These are phyloP conservation scores for Hygrophorus pudorinus DNA, from an alignment of 768 basidiomycete genomes.

Conservation along the genomic window DNA sequence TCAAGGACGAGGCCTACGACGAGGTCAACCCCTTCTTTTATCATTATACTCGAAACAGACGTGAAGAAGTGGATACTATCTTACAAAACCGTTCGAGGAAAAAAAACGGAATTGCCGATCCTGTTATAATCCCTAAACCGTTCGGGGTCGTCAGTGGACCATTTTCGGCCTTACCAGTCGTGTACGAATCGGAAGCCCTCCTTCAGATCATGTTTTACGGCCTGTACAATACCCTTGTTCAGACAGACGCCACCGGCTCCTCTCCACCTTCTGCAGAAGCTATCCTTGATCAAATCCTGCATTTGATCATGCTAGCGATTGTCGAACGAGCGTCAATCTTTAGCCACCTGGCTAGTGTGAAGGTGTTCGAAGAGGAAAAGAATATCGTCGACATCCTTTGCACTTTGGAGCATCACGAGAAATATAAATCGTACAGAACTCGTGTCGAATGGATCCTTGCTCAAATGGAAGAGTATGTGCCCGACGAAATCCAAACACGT, in stretches of 20 bases:
- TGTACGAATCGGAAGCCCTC: slow-evolving; percentile 62
- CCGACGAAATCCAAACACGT: slow-evolving; percentile 43
- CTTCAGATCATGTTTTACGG: slow-evolving; percentile 80
- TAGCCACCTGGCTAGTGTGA: slow-evolving; percentile 43
- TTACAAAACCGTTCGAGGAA: slow-evolving; percentile 60
- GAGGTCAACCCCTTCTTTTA: slow-evolving; percentile 95
- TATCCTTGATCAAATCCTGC: slow-evolving; percentile 80
- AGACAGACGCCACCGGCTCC: slow-evolving; percentile 49
- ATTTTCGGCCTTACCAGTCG: slow-evolving; percentile 51
- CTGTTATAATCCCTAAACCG: slow-evolving; percentile 67
- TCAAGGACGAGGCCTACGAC: slow-evolving; percentile 72
- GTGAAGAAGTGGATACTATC: slow-evolving; percentile 81
- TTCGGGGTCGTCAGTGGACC: slow-evolving; percentile 58
- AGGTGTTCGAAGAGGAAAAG: slow-evolving; percentile 47
- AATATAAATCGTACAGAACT: slow-evolving; percentile 60
- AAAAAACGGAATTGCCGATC: slow-evolving; percentile 47
- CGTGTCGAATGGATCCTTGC: slow-evolving; percentile 71
- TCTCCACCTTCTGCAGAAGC: slow-evolving; percentile 77
- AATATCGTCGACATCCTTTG: slow-evolving; percentile 67
- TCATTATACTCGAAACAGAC: slow-evolving; percentile 89
- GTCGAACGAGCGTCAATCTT: slow-evolving; percentile 62
- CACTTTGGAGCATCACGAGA: slow-evolving; percentile 65
- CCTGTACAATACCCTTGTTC: slow-evolving; percentile 59
- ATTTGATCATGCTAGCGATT: slow-evolving; percentile 78
- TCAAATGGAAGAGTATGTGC: slow-evolving; percentile 44